These are phyloP conservation scores for Phytophthora pinifolia DNA, from an alignment of 352 stramenopile species.

Conservation along the genomic window DNA sequence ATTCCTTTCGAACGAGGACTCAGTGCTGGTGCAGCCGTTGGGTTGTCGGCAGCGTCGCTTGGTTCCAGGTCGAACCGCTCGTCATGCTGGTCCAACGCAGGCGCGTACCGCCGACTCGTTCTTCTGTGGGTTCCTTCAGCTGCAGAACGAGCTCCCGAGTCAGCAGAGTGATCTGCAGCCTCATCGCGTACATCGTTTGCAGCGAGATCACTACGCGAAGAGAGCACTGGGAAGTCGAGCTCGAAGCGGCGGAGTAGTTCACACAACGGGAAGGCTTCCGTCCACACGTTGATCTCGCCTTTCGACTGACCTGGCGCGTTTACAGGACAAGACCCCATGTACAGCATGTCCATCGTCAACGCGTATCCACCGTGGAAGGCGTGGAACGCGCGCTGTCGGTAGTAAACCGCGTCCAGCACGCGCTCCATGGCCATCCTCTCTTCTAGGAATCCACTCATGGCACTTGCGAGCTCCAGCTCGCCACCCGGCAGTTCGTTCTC, in stretches of 20 bases:
- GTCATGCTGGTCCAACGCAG: conserved; percentile 22
- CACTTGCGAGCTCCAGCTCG: conserved; percentile 37
- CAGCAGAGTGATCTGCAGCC: neutral
- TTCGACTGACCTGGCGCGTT: neutral
- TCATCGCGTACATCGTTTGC: neutral
- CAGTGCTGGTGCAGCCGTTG: conserved; percentile 4
- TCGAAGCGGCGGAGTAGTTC: conserved; percentile 36
- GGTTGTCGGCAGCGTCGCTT: neutral
- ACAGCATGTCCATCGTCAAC: conserved; percentile 42
- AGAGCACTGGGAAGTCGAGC: conserved; percentile 36
- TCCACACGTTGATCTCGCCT: conserved; percentile 3
- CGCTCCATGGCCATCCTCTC: conserved; percentile 60
- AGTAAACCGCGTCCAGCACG: conserved; percentile 68
- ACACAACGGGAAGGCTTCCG: conserved; percentile 26
- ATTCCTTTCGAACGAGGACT: conserved; percentile 28
- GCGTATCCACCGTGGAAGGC: conserved; percentile 42
- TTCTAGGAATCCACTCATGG: conserved; percentile 41
- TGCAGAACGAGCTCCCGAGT: conserved; percentile 1
- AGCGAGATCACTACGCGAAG: conserved; percentile 13
- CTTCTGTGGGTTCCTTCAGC: neutral
- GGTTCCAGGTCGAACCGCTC: conserved; percentile 12
- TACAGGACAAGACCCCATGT: conserved; percentile 12
- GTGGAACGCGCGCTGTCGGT: conserved; percentile 57
- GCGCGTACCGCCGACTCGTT: conserved; percentile 22
- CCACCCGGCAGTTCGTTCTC: conserved; percentile 41